Percentiles rank a stretch among this genome's conserved stretches.
These are phyloP conservation scores for Petunia hybrid DNA, from an alignment of 305 asterid species.

Conservation along the genomic window DNA sequence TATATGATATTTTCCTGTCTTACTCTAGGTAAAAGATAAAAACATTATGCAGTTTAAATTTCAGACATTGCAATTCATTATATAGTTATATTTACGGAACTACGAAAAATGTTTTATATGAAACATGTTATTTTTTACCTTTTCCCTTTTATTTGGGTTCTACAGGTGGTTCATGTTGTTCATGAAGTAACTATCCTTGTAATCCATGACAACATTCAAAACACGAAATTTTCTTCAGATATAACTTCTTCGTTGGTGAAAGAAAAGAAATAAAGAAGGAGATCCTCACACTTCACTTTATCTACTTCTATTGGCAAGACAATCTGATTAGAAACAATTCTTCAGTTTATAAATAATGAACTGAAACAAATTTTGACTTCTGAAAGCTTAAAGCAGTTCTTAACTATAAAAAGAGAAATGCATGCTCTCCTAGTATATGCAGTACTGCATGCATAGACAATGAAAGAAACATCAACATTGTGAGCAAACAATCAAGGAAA, in stretches of 20 bases:
- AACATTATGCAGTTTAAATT: not conserved
- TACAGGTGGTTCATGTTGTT: not conserved
- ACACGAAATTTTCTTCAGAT: too few relatives aligned
- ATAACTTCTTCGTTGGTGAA: too few relatives aligned
- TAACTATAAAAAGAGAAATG: not conserved
- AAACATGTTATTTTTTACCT: not conserved
- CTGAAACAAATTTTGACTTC: too few relatives aligned
- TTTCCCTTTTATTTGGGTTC: not conserved
- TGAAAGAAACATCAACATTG: not conserved
- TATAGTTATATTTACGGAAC: not conserved
- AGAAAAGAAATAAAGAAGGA: too few relatives aligned
- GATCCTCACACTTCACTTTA: too few relatives aligned
- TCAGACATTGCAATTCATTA: not conserved
- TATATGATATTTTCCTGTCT: too few relatives aligned
- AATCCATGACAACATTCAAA: not conserved
- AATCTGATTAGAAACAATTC: too few relatives aligned
- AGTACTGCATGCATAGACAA: not conserved
- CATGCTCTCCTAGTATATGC: not conserved
- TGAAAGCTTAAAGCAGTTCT: too few relatives aligned
- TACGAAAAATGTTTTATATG: not conserved
- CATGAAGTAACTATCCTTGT: not conserved
- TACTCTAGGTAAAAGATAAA: not conserved
- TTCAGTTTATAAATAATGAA: too few relatives aligned
- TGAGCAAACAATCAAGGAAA: not conserved
- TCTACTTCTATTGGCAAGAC: too few relatives aligned